phyloP scores from a whole-genome alignment of 75 land plant genomes.

The Selaginella moellendorffii region DNA sequence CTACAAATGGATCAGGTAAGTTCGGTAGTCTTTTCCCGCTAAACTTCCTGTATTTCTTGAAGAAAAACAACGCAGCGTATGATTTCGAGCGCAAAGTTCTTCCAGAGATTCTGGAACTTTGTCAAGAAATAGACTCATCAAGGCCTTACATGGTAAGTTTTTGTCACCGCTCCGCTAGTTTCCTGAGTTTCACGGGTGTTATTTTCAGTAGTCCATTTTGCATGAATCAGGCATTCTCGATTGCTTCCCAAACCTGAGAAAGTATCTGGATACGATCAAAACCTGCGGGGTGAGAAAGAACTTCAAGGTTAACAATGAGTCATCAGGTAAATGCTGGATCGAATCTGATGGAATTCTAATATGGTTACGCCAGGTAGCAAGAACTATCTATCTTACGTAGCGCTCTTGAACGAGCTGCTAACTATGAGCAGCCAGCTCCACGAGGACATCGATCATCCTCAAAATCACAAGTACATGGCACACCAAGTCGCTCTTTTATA shows the following conservation, averaged over 20 bases:
- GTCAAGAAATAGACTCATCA: background rate
- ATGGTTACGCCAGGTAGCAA: constrained; percentile 1
- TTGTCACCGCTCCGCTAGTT: background rate
- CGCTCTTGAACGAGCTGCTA: constrained; percentile 1
- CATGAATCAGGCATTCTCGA: constrained; percentile 2
- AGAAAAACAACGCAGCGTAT: background rate
- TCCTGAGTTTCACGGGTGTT: background rate
- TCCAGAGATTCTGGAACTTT: too few relatives aligned
- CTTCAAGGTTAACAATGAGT: background rate
- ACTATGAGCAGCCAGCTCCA: background rate
- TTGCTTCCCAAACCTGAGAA: background rate
- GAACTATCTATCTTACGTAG: constrained; percentile 1
- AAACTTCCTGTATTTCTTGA: background rate
- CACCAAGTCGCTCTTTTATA: constrained; percentile 10
- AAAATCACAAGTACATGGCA: constrained; percentile 10
- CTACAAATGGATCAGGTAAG: background rate
- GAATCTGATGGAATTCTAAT: background rate
- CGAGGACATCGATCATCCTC: constrained; percentile 2
- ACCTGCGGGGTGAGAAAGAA: background rate
- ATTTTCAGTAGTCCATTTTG: background rate
- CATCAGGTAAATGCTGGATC: background rate
- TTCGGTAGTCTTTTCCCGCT: background rate
- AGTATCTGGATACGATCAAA: background rate
- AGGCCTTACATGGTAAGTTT: background rate
- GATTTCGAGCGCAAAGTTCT: constrained; percentile 1